A percentile compares a stretch with the other conserved stretches of the same genome.
Evolutionary conservation across 1,284 basidiomycete species (phyloP).

Genomic region (Ganoderma lucidum): DNA sequence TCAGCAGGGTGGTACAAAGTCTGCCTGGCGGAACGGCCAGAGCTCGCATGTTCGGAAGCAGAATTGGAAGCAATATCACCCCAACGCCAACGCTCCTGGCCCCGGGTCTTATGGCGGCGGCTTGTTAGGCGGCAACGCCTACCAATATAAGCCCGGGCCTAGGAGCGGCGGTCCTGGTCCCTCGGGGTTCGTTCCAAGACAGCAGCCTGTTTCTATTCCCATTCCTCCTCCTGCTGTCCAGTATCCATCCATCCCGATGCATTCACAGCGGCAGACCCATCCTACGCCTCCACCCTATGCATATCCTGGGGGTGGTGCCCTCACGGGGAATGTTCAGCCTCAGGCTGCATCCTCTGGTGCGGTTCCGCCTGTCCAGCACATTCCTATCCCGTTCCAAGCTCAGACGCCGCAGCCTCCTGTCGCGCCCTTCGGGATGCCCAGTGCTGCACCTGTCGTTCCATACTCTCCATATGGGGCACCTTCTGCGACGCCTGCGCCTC

Average conservation of each 20-base stretch:
- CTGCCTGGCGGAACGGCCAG: conserved; percentile 15
- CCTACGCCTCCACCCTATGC: conserved; percentile 15
- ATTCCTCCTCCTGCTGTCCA: conserved; percentile 12
- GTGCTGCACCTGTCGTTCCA: conserved; percentile 2
- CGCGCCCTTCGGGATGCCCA: conserved; percentile 12
- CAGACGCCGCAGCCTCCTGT: background rate
- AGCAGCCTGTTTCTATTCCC: conserved; percentile 5
- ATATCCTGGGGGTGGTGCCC: conserved; percentile 10
- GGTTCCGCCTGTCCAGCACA: conserved; percentile 9
- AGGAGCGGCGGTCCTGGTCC: conserved; percentile 18
- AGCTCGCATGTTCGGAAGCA: conserved; percentile 5
- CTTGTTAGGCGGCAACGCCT: background rate
- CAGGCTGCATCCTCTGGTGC: conserved; percentile 20
- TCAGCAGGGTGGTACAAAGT: background rate
- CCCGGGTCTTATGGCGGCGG: conserved; percentile 21
- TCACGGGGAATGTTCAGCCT: conserved; percentile 14
- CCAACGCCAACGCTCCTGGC: conserved; percentile 18
- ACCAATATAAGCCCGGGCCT: conserved; percentile 24
- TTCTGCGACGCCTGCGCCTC: conserved; percentile 4
- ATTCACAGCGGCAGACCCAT: background rate
- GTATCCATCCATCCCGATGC: background rate
- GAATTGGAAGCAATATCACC: conserved; percentile 11
- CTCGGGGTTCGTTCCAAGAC: background rate
- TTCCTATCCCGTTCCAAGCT: conserved; percentile 15
- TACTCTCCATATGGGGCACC: conserved; percentile 16